phyloP scores from a whole-genome alignment of 2,329 filamentous ascomycete species.

The Aspergillus sp. region DNA sequence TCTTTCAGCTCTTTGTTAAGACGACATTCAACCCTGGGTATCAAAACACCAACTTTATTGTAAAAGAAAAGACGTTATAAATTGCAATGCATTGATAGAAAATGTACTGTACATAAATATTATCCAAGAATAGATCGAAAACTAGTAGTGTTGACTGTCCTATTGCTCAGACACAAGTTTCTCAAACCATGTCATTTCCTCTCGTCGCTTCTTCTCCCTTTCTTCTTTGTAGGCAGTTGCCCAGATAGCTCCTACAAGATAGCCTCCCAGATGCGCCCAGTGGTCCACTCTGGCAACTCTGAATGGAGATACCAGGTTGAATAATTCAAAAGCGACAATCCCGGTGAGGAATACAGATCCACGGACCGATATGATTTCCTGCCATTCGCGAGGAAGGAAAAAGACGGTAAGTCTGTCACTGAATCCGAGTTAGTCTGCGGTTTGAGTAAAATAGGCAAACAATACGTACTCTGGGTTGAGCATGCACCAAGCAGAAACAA shows the following conservation, averaged over 20 bases:
- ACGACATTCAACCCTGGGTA: no score
- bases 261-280: constrained; percentile 40
- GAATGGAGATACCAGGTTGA: constrained; percentile 26
- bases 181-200: constrained; percentile 12
- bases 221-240: constrained; percentile 8
- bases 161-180: background rate
- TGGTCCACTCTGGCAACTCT: constrained; percentile 33
- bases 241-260: constrained; percentile 28
- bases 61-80: no score
- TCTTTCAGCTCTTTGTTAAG: no score
- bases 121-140: no score
- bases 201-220: constrained; percentile 7
- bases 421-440: constrained; percentile 2
- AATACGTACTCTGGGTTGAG: constrained; percentile 40
- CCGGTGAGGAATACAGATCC: constrained; percentile 33
- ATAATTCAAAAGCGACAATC: constrained; percentile 33
- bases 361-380: constrained; percentile 38
- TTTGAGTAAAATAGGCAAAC: background rate
- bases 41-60: no score
- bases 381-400: constrained; percentile 35
- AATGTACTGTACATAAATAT: no score
- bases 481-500: constrained; percentile 47
- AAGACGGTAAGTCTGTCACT: constrained; percentile 39
- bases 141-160: no score
- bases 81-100: no score